Evolutionary conservation across 2,329 filamentous ascomycete species (phyloP).

Genomic region (Aureobasidium subglaciale): DNA sequence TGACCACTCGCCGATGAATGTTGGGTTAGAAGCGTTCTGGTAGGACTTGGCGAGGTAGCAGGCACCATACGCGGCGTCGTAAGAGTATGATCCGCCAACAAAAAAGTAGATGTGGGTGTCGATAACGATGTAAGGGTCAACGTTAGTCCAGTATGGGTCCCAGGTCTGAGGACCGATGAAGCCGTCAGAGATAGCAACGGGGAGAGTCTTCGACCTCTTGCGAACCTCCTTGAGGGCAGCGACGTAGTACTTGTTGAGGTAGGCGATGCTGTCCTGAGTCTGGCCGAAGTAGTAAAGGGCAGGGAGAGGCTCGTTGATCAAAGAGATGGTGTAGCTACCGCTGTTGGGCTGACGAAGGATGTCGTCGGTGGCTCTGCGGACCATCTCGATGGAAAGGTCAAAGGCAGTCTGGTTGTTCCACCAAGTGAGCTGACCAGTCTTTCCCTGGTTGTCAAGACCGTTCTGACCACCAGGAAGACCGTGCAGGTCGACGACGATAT

Average conservation of each 20-base stretch:
- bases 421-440: conserved; percentile 12
- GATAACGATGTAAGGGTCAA: conserved; percentile 7
- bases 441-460: conserved; percentile 13
- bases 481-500: conserved; percentile 51
- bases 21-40: background rate
- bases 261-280: background rate
- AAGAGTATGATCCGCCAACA: background rate
- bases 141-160: conserved; percentile 8
- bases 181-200: conserved; percentile 7
- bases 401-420: conserved; percentile 5
- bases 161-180: conserved; percentile 13
- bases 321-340: background rate
- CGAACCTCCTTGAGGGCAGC: background rate
- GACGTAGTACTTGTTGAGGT: background rate
- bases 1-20: conserved; percentile 10
- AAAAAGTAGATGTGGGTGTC: conserved; percentile 15
- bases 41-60: conserved; percentile 2
- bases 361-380: background rate
- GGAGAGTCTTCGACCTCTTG: conserved; percentile 10
- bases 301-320: background rate
- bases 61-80: background rate
- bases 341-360: background rate
- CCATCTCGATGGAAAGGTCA: background rate
- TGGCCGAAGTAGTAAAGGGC: background rate
- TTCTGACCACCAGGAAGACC: conserved; percentile 70